Evolutionary conservation across 2,329 filamentous ascomycete genomes (phyloP).

Genomic region (Cordyceps cateniannulata): DNA sequence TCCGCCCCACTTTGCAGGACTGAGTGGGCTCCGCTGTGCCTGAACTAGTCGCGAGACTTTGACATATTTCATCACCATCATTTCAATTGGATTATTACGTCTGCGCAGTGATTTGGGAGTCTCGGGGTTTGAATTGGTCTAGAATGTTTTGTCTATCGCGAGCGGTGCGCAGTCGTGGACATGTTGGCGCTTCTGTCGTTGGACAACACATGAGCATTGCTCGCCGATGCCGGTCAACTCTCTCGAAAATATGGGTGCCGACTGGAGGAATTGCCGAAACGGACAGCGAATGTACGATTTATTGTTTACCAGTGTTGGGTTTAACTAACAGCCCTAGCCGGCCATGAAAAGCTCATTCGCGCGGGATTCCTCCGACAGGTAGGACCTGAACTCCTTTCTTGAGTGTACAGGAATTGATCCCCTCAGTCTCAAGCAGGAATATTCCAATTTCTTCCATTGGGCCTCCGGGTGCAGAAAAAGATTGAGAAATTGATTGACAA

Average conservation of each 20-base stretch:
- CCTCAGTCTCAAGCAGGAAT: conserved; percentile 74
- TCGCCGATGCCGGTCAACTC: conserved; percentile 24
- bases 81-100: neutral
- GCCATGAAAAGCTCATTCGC: conserved; percentile 60
- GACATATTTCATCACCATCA: neutral
- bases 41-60: conserved; percentile 3
- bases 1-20: neutral
- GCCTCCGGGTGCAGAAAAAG: conserved; percentile 81
- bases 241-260: conserved; percentile 76
- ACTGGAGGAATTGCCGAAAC: conserved; percentile 59
- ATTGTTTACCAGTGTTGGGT: neutral
- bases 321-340: conserved; percentile 39
- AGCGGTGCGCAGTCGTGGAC: neutral
- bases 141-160: conserved; percentile 8
- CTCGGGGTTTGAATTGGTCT: neutral
- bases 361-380: conserved; percentile 71
- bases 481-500: conserved; percentile 79
- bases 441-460: conserved; percentile 86
- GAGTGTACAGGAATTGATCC: neutral
- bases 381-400: conserved; percentile 17
- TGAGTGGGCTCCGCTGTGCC: neutral
- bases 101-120: neutral
- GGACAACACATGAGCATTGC: conserved; percentile 25
- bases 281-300: conserved; percentile 44
- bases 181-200: neutral